Conservation (phyloP, 768 basidiomycete genomes). For the Cystofilobasidium macerans region DNA sequence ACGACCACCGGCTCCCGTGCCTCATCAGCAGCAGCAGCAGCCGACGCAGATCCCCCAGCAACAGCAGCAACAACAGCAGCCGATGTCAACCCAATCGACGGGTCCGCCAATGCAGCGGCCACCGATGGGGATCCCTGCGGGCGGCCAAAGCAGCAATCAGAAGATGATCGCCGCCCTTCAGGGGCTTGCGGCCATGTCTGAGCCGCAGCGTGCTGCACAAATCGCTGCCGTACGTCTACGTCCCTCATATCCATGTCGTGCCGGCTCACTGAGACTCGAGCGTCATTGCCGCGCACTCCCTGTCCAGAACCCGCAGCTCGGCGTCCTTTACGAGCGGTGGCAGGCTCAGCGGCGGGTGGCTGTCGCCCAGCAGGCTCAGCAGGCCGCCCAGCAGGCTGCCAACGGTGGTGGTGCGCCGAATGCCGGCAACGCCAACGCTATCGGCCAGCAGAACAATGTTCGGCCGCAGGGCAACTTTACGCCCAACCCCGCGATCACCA, state of each 20-base stretch:
- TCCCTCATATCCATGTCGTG: neutral
- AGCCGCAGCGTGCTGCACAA: neutral
- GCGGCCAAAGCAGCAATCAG: neutral
- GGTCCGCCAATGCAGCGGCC: constrained; percentile 1
- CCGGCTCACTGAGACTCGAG: neutral
- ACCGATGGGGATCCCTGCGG: neutral
- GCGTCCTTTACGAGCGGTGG: constrained; percentile 2
- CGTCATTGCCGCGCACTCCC: neutral
- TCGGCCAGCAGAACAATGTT: neutral
- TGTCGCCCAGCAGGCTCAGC: neutral
- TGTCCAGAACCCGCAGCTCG: constrained; percentile 12
- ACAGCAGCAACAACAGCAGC: neutral
- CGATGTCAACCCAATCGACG: neutral
- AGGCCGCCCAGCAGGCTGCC: no score
- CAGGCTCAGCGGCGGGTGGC: neutral
- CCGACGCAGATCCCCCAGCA: neutral
- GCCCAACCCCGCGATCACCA: constrained; percentile 7
- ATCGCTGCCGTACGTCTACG: neutral
- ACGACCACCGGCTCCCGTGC: neutral
- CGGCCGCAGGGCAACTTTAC: constrained; percentile 1
- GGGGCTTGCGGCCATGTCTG: neutral
- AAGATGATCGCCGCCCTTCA: neutral
- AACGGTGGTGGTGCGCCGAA: no score
- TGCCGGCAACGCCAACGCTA: neutral
- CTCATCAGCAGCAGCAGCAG: neutral